These are phyloP conservation scores for Pestalotiopsis sp. DNA, from an alignment of 2,329 filamentous ascomycete species.

Conservation along the genomic window DNA sequence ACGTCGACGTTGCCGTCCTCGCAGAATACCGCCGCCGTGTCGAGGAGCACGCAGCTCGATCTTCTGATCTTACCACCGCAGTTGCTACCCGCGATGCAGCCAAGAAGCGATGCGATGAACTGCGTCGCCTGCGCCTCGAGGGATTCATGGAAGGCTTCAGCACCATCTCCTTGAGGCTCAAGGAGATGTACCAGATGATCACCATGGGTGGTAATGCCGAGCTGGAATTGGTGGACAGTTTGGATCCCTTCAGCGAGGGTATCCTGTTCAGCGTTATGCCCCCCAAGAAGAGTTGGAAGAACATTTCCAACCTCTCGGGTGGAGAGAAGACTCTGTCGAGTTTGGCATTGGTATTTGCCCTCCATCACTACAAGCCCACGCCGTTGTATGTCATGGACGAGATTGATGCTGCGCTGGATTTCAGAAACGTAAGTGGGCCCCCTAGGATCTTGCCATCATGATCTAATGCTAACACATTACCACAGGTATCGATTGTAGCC, in stretches of 20 bases:
- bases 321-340: slow-evolving; percentile 96
- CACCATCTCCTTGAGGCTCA: slow-evolving; percentile 88
- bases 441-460: background rate
- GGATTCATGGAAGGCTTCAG: slow-evolving; percentile 99
- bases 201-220: slow-evolving; percentile 99
- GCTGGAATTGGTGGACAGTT: slow-evolving; percentile 91
- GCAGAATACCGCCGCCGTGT: slow-evolving; percentile 86
- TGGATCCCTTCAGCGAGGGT: slow-evolving; percentile 96
- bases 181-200: slow-evolving; percentile 99
- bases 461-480: background rate
- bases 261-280: slow-evolving; percentile 99
- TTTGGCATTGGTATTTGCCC: slow-evolving; percentile 92
- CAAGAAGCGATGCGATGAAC: slow-evolving; percentile 90
- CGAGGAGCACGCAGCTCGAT: slow-evolving; percentile 78
- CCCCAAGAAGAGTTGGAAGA: slow-evolving; percentile 99
- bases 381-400: slow-evolving; percentile 99
- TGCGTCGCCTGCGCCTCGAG: slow-evolving; percentile 85
- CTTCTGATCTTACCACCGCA: slow-evolving; percentile 80
- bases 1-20: slow-evolving; percentile 86
- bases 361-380: slow-evolving; percentile 98
- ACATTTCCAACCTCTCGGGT: slow-evolving; percentile 93
- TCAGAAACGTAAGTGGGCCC: slow-evolving; percentile 79
- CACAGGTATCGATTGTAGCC: slow-evolving; percentile 90
- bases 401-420: slow-evolving; percentile 97
- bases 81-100: slow-evolving; percentile 79